Evolutionary conservation across 192 early-diverging fungal species (phyloP), one percentile per base, ranked within the genome.

Genomic region (Umbelopsis sp.): DNA sequence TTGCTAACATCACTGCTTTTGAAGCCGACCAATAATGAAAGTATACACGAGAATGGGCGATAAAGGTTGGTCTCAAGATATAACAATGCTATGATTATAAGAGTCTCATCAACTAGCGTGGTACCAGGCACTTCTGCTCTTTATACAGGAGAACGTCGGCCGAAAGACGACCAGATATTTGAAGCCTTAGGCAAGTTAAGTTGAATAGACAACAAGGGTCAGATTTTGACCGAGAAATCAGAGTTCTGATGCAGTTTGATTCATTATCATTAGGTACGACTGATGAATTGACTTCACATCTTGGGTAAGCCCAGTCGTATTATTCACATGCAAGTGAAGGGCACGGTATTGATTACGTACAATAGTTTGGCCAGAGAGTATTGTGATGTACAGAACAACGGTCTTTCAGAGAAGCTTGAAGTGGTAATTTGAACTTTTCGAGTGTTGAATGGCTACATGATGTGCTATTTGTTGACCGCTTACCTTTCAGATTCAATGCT

Each of bases 11-110:
- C 33, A 27, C 37, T 52, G 7, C 30, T 30, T 1, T 37, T 65
- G 23, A 27, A 64, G 45, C 1, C 2, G 11, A 22, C 12, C 18
- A 30, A 33, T 10, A 33, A 79, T 79, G 78, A 91, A 88, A 64
- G 90, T 98, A 45, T 98, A 98, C 82, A 98, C 97, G 13, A 87
- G 91, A 25, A 98, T 95, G 0, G 97, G 97, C 21, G 97, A 98
- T 83, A 92, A 94, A 79, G 93, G 93, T 87, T 46, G 0, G 48
- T 50, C 15, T 22, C 2, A 22, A 51, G 15, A 47, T 52, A 4
- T 18, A 41, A 44, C 6, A 33, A 22, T 47, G 22, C 20, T n/a
- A 46, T 44, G 13, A 22, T n/a, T 10, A 41, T 41, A 1, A 41
- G 46, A 41, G 46, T 10, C 7, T n/a, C 33, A 35, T n/a, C 5